Base-by-base conservation (phyloP, 768 basidiomycete species). In the Lentinula boryana region DNA sequence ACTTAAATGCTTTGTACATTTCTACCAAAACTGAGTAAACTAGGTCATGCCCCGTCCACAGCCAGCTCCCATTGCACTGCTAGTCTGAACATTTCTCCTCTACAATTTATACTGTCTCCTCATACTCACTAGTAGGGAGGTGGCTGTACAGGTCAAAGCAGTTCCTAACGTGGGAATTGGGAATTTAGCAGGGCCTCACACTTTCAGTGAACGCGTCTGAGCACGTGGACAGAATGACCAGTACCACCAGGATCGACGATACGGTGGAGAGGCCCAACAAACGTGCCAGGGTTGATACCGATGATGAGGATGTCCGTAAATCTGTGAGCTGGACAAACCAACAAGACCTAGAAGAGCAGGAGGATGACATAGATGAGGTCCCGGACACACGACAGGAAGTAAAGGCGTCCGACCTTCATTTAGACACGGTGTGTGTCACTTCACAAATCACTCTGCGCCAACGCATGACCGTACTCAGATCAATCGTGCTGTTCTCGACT, bases 401-500 rank as follows among this genome's bases (percentile, higher is more conserved):
- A 48, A 76, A 76, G 33, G 81, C 91, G 40, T 90, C 92, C 57
- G 95, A 98, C 74, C 79, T 97, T 67, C 97, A 97, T 72, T 85
- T 98, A 57, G 95, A 98, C 77, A 97, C 95, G 61, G 95, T 90
- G 74, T 71, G 88, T 75, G 41, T 48, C 63, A 58, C 51, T 64
- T 58, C 40, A 57, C 62, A 55, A 50, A 43, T 60, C 36, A 33
- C 61, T 69, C 16, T 35, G 38, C 7, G 13, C 4, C 36, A 7
- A 27, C 4, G 1, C 35, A 9, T 18, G 32, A 58, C 21, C 18
- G 27, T 56, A 13, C 55, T 18, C 27, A 98, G 95, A 91, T 98
- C 64, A 94, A 97, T 72, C 84, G 97, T 63, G 84, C 83, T 51
- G 80, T 86, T 49, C 84, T 99, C 60, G 97, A 99, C 74, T 99